Evolutionary conservation across 1,284 basidiomycete genomes (phyloP).

Genomic region (Rugiboletus extremiorientalis): DNA sequence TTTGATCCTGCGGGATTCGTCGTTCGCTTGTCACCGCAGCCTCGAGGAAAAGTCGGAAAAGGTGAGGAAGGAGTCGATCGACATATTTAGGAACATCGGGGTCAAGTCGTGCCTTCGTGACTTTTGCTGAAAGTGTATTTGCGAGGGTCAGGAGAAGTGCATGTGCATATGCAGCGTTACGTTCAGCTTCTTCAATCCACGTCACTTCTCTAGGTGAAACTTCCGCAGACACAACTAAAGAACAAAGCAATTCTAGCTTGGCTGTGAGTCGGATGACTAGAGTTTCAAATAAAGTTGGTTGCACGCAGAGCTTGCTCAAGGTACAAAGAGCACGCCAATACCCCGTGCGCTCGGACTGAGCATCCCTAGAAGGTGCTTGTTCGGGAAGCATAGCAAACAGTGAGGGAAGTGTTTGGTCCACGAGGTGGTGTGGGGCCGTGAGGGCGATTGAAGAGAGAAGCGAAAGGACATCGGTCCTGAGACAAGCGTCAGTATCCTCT

Average conservation of each 20-base stretch:
- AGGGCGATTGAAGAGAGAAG: conserved; percentile 69
- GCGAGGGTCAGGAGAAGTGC: conserved; percentile 74
- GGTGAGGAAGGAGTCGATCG: conserved; percentile 66
- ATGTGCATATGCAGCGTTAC: conserved; percentile 76
- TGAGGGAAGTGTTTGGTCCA: conserved; percentile 76
- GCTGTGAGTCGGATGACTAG: conserved; percentile 79
- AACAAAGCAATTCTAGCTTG: conserved; percentile 74
- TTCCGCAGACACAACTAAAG: conserved; percentile 30
- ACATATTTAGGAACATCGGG: conserved; percentile 78
- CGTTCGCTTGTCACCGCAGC: conserved; percentile 45
- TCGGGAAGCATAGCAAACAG: conserved; percentile 79
- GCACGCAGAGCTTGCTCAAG: conserved; percentile 74
- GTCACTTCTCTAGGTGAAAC: conserved; percentile 1
- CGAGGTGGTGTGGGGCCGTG: conserved; percentile 66
- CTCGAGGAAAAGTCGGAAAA: conserved; percentile 72
- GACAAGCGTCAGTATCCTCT: conserved; percentile 1
- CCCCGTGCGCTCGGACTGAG: conserved; percentile 53
- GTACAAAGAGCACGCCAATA: conserved; percentile 74
- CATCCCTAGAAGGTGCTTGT: conserved; percentile 54
- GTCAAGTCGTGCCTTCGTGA: conserved; percentile 49
- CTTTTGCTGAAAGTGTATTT: conserved; percentile 67
- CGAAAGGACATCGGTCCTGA: conserved; percentile 66
- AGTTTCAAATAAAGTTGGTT: conserved; percentile 80
- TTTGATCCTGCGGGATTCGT: conserved; percentile 52
- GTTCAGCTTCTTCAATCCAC: conserved; percentile 30